Evolutionary conservation across 805 yeast genomes (phyloP), one percentile per base, ranked within the genome.

Genomic region (Torulaspora quercuum): DNA sequence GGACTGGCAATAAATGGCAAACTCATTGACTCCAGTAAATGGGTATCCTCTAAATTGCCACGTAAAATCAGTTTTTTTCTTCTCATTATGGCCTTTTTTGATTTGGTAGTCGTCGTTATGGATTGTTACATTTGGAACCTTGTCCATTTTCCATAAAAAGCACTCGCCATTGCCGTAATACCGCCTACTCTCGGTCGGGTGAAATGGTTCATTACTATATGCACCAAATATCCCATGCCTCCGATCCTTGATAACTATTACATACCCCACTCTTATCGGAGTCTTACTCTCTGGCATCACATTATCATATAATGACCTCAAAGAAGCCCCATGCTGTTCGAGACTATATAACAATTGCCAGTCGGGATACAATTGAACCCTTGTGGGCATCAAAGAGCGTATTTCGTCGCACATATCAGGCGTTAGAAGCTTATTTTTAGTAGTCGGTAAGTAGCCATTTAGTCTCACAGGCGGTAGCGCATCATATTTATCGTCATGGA

Each of bases 81-180:
- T 49, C 10, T 43, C 46, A 21, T 44, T 37, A 8, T 25, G 25
- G 11, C 14, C 35, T 39, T 13, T 31, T 34, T 29, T 22, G 5
- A 31, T 44, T 13, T 42, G 43, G n/a, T n/a, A n/a, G 9, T 35
- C 35, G 6, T 32, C 34, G 20, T 26, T 36, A 2, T 27, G 25
- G 6, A 34, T 25, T 10, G n/a, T 28, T n/a, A 38, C 26, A 33
- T 61, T 57, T 19, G 60, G 62, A 5, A 69, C 68, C 19, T 55
- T 61, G 44, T 76, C 83, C n/a, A 74, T 53, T 46, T 80, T 83
- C 95, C 96, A 90, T 14, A 90, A 68, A 51, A 92, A 89, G 55
- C 97, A 88, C 59, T 90, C 96, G 1, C 97, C 96, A 62, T 89
- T 89, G 1, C 98, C 98, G 50, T 80, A 83, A 63, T 80, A 90